Evolutionary conservation across 805 yeast genomes (phyloP).

Genomic region (Ogataea paraovalis): DNA sequence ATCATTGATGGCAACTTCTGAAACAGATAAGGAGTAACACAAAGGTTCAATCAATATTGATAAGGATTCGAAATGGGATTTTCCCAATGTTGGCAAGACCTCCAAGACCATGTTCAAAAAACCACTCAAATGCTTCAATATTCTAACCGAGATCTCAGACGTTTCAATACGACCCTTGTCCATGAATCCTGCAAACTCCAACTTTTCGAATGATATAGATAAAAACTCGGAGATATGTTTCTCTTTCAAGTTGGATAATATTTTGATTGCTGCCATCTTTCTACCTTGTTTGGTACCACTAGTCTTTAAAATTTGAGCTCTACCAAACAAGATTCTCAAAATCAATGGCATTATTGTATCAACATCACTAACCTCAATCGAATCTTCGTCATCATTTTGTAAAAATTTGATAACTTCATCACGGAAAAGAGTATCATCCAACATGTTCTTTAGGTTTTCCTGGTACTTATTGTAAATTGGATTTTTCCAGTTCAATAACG

Average conservation of each 20-base stretch:
- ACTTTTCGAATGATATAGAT: slow-evolving; percentile 53
- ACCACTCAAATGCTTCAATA: slow-evolving; percentile 55
- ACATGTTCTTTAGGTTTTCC: slow-evolving; percentile 66
- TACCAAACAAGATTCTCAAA: slow-evolving; percentile 77
- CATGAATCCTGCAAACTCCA: slow-evolving; percentile 38
- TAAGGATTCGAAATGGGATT: slow-evolving; percentile 46
- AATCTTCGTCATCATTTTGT: slow-evolving; percentile 43
- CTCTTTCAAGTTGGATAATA: slow-evolving; percentile 54
- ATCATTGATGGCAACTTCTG: slow-evolving; percentile 41
- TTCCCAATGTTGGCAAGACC: slow-evolving; percentile 55
- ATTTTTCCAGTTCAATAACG: slow-evolving; percentile 61
- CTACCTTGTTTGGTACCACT: slow-evolving; percentile 72
- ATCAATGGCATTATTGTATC: slow-evolving; percentile 63
- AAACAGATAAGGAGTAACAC: slow-evolving; percentile 47
- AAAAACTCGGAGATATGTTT: slow-evolving; percentile 57
- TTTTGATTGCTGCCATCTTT: slow-evolving; percentile 64
- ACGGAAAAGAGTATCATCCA: slow-evolving; percentile 79
- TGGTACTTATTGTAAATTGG: slow-evolving; percentile 59
- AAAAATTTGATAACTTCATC: slow-evolving; percentile 76
- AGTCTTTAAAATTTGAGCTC: slow-evolving; percentile 66
- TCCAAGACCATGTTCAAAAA: slow-evolving; percentile 60
- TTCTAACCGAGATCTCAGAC: slow-evolving; percentile 26
- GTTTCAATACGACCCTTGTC: slow-evolving; percentile 13
- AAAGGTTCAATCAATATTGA: slow-evolving; percentile 53
- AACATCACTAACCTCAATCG: slow-evolving; percentile 60